A percentile compares a stretch with the other conserved stretches of the same genome.
These are phyloP conservation scores for Senna siamea DNA, from an alignment of 306 rosid genomes.

Conservation along the genomic window DNA sequence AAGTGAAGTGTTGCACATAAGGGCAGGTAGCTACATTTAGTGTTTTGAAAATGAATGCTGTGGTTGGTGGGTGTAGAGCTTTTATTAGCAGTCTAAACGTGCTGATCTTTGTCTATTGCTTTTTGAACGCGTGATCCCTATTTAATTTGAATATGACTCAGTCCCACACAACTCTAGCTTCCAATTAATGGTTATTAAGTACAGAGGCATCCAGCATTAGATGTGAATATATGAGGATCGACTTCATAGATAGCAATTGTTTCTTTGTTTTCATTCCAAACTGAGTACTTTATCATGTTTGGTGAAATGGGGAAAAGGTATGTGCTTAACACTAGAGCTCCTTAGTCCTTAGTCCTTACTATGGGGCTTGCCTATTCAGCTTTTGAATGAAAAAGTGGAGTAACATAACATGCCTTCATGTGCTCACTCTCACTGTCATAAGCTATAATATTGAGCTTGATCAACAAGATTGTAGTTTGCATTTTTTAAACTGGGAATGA, in stretches of 20 bases:
- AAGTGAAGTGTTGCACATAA: no score
- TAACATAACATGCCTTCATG: slow-evolving; percentile 46
- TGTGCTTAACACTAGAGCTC: slow-evolving; percentile 41
- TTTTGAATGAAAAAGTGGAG: slow-evolving; percentile 34
- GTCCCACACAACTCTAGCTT: no score
- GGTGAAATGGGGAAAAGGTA: slow-evolving; percentile 39
- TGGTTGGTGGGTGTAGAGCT: slow-evolving; percentile 38
- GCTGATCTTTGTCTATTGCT: not conserved
- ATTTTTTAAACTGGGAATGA: not conserved
- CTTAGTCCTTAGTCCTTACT: slow-evolving; percentile 28
- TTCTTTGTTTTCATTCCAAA: no score
- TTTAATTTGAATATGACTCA: no score
- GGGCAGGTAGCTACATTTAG: no score
- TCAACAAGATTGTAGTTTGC: no score
- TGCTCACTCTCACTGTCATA: slow-evolving; percentile 37
- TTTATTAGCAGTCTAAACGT: not conserved
- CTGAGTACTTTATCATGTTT: slow-evolving; percentile 23
- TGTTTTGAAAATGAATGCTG: not conserved
- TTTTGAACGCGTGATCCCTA: no score
- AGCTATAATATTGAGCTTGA: no score
- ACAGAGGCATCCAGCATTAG: no score
- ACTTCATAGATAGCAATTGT: no score
- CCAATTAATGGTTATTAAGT: no score
- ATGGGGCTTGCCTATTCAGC: slow-evolving; percentile 33
- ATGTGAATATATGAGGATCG: no score